Evolutionary conservation across 2,329 filamentous ascomycete genomes (phyloP).

Genomic region (Pestalotiopsis sp.): DNA sequence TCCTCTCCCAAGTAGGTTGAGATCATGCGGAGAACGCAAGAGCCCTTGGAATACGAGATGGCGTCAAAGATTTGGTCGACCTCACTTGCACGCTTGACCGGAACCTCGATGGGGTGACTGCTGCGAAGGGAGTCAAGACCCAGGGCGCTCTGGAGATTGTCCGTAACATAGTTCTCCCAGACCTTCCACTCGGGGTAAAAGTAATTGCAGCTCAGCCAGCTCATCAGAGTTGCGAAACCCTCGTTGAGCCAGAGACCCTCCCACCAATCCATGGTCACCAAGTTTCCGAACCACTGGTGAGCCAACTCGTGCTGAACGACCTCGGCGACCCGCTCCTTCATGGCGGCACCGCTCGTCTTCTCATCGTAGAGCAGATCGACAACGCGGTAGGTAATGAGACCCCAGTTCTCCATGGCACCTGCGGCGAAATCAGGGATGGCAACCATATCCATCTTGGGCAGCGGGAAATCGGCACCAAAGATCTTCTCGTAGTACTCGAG

Average conservation of each 20-base stretch:
- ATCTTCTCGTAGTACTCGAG: conserved; percentile 95
- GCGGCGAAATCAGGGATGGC: conserved; percentile 95
- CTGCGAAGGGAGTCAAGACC: conserved; percentile 88
- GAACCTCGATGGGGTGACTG: conserved; percentile 95
- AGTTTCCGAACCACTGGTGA: conserved; percentile 97
- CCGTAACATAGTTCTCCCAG: conserved; percentile 93
- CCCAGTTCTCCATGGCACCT: conserved; percentile 99
- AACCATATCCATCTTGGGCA: conserved; percentile 96
- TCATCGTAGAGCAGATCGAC: conserved; percentile 91
- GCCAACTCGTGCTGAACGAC: conserved; percentile 96
- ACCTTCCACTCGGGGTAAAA: conserved; percentile 99
- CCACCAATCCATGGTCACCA: conserved; percentile 99
- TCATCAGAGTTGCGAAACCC: conserved; percentile 91
- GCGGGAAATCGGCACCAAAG: conserved; percentile 83
- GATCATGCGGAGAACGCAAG: conserved; percentile 94
- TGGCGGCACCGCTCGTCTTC: conserved; percentile 84
- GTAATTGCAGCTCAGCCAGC: conserved; percentile 76
- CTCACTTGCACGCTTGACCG: conserved; percentile 91
- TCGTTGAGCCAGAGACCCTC: conserved; percentile 96
- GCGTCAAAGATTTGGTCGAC: conserved; percentile 99
- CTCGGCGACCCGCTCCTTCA: conserved; percentile 91
- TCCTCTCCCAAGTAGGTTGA: conserved; percentile 94
- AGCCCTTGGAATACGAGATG: conserved; percentile 97
- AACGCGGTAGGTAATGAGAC: conserved; percentile 90
- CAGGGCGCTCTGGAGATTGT: conserved; percentile 86